These are phyloP conservation scores for Trichoderma cornu-damae DNA, from an alignment of 2,329 filamentous ascomycete species.

Conservation along the genomic window DNA sequence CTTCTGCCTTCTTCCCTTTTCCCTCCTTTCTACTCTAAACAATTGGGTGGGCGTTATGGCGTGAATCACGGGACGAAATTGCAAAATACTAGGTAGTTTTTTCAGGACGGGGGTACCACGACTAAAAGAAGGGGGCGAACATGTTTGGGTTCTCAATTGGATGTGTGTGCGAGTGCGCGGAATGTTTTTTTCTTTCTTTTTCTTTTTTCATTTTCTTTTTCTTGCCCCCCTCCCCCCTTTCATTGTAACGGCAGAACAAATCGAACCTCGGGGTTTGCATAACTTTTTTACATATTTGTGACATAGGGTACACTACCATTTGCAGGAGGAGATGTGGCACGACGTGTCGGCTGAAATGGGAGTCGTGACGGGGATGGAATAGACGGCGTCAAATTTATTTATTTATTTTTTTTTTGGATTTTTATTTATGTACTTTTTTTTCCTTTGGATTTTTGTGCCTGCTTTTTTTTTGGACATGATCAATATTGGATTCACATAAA, in stretches of 20 bases:
- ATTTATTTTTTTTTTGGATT: not conserved
- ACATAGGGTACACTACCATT: conserved; percentile 7
- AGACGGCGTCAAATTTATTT: conserved; percentile 7
- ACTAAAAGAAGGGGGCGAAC: not conserved
- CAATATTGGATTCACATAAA: too few relatives aligned
- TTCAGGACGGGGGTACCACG: not conserved
- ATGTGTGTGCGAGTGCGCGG: not conserved
- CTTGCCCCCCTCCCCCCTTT: too few relatives aligned
- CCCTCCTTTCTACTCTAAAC: not conserved
- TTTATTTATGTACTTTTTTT: not conserved
- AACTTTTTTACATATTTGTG: too few relatives aligned
- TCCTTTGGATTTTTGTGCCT: too few relatives aligned
- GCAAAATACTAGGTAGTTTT: conserved; percentile 9
- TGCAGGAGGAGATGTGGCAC: not conserved
- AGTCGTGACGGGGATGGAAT: not conserved
- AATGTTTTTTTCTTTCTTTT: not conserved
- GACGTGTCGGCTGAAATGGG: not conserved
- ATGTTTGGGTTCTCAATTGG: not conserved
- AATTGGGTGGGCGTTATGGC: conserved; percentile 3
- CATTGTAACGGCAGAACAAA: conserved; percentile 8
- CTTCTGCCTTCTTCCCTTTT: not conserved
- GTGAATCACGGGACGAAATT: conserved; percentile 1
- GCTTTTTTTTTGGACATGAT: too few relatives aligned
- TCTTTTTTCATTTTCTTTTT: too few relatives aligned
- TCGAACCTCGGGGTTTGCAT: conserved; percentile 7